Conservation (phyloP, 2,329 filamentous ascomycete species). For the Fonsecaea erecta region DNA sequence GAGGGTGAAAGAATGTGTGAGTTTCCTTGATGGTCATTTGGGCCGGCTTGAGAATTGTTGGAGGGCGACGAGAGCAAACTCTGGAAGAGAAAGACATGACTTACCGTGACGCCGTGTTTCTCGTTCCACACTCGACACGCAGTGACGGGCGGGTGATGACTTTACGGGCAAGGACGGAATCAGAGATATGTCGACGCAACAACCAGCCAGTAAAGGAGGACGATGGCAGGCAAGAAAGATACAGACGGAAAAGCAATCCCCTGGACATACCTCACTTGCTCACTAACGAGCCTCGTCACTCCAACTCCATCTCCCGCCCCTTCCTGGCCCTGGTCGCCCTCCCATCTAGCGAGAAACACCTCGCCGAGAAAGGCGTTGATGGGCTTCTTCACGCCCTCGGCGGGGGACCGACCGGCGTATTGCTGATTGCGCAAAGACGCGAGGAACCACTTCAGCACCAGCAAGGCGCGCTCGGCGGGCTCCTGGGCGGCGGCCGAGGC, state of each 20-base stretch:
- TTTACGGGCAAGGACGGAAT: neutral
- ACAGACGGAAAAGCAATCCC: neutral
- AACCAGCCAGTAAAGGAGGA: neutral
- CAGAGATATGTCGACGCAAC: neutral
- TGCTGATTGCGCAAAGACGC: conserved; percentile 85
- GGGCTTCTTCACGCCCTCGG: conserved; percentile 37
- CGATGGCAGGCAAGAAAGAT: neutral
- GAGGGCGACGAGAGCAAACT: neutral
- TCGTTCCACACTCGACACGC: conserved; percentile 38
- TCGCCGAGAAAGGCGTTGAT: conserved; percentile 38
- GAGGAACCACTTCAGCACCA: conserved; percentile 96
- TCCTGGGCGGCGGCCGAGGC: conserved; percentile 80
- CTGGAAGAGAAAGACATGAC: too few relatives aligned
- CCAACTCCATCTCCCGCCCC: conserved; percentile 3
- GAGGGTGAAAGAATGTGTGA: neutral
- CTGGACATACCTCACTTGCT: conserved; percentile 35
- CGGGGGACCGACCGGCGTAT: conserved; percentile 43
- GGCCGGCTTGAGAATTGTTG: neutral
- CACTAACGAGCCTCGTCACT: conserved; percentile 32
- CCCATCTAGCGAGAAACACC: conserved; percentile 34
- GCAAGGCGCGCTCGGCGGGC: conserved; percentile 77
- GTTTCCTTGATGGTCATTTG: too few relatives aligned
- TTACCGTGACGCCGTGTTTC: conserved; percentile 30
- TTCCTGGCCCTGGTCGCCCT: conserved; percentile 19
- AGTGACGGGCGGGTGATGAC: conserved; percentile 38